Evolutionary conservation across 208 protist genomes (phyloP), one percentile per base, ranked within the genome.

Genomic region (Crithidia brevicula): DNA sequence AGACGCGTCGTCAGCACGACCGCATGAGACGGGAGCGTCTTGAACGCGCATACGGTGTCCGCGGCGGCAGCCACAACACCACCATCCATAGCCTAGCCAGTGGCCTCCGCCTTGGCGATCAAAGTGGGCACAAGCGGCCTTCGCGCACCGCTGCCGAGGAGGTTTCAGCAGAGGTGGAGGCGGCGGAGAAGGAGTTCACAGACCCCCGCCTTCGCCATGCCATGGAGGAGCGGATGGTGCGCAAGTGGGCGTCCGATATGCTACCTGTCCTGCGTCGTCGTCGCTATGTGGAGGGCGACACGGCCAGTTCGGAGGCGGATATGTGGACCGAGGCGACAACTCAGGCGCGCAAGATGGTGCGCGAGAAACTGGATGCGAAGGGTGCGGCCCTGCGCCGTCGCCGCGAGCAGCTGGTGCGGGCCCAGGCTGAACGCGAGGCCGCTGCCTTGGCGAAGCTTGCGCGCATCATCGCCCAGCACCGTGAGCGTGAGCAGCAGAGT

Each of bases 371-470:
- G n/a, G 70, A 82, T 30, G 72, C 74, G 30, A 74, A 70, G n/a
- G 47, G 81, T 10, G 50, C 28, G 3, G 45, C 61, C 13, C 59
- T 85, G 28, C 67, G 82, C 7, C 33, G 69, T n/a, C 47, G 71
- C 36, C 67, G 69, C 16, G 81, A 96, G 71, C 64, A 77, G 42
- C 46, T 83, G 10, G 74, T 94, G 22, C 47, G 49, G 20, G 71
- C 78, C 5, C 76, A 88, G 59, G 82, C 82, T 18, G 60, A 86
- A 18, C 74, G 86, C 11, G 91, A 96, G 49, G 60, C 84, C 0
- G 76, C 77, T 0, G 91, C 91, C 5, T 66, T 96, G 25, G 80
- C 79, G 38, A 93, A 92, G 72, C 68, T 96, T 8, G 88, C 88
- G 15, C 81, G 78, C 54, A 79, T 92, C 57, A 91, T 93, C 59